Conservation (phyloP, 2,329 filamentous ascomycete genomes). For the Thelonectria discophora region DNA sequence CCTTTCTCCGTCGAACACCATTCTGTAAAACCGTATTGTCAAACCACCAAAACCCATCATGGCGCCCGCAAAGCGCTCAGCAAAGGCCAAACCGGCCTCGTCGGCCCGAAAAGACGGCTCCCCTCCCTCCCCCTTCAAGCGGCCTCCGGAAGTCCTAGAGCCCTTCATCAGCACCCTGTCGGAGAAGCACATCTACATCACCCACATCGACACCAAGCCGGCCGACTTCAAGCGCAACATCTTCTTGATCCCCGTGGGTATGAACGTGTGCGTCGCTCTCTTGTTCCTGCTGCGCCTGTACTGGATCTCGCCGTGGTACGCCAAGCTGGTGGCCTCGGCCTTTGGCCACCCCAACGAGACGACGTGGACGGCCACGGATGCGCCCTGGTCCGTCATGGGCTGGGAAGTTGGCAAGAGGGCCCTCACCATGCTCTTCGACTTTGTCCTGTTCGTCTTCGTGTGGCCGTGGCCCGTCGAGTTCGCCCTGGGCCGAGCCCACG, state of each 20-base stretch:
- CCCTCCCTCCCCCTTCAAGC: constrained; percentile 73
- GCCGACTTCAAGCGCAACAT: constrained; percentile 80
- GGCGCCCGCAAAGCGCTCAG: constrained; percentile 48
- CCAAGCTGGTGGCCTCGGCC: constrained; percentile 68
- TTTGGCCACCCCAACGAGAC: constrained; percentile 73
- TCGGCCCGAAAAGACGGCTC: constrained; percentile 42
- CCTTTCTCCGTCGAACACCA: constrained; percentile 4
- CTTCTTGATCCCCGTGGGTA: constrained; percentile 78
- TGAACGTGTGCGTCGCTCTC: constrained; percentile 74
- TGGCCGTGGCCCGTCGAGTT: constrained; percentile 81
- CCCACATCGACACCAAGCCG: constrained; percentile 80
- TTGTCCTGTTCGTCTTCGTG: constrained; percentile 71
- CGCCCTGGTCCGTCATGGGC: constrained; percentile 65
- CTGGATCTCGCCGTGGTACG: constrained; percentile 77
- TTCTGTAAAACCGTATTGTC: constrained; percentile 8
- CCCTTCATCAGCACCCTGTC: constrained; percentile 74
- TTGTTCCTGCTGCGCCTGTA: constrained; percentile 75
- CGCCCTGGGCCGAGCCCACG: constrained; percentile 65
- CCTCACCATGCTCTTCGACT: constrained; percentile 77
- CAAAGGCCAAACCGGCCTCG: constrained; percentile 44
- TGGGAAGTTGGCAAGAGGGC: constrained; percentile 68
- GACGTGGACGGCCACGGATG: constrained; percentile 67
- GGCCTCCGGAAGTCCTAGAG: constrained; percentile 68
- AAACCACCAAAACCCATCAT: constrained; percentile 28
- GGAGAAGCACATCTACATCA: constrained; percentile 78